Conservation (phyloP, 345 rosid genomes). For the Mangifera indica region DNA sequence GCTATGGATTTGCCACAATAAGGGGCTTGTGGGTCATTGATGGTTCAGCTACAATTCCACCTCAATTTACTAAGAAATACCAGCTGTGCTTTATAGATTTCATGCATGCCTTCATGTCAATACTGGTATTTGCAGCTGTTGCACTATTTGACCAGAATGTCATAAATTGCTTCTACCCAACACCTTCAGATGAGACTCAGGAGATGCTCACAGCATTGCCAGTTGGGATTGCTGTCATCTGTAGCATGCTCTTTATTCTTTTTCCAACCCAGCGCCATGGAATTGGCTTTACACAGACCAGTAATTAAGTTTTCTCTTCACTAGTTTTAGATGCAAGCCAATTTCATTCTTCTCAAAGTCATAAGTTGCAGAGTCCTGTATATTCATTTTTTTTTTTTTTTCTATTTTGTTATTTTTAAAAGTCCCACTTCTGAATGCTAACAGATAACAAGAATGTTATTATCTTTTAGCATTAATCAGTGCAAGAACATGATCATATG, state of each 20-base stretch:
- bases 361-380: too few relatives aligned
- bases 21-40: slow-evolving; percentile 81
- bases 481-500: too few relatives aligned
- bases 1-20: slow-evolving; percentile 70
- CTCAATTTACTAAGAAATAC: slow-evolving; percentile 53
- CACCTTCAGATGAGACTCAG: slow-evolving; percentile 61
- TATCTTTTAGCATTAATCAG: neutral
- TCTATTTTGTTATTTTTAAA: neutral
- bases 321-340: neutral
- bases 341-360: neutral
- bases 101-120: slow-evolving; percentile 71
- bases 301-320: slow-evolving; percentile 27
- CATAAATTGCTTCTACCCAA: slow-evolving; percentile 68
- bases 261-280: slow-evolving; percentile 92
- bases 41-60: slow-evolving; percentile 58
- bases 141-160: slow-evolving; percentile 73
- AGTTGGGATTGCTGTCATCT: slow-evolving; percentile 66
- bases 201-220: slow-evolving; percentile 81
- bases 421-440: neutral
- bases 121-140: slow-evolving; percentile 74
- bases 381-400: too few relatives aligned
- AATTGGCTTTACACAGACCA: slow-evolving; percentile 74
- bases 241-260: slow-evolving; percentile 75
- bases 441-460: neutral
- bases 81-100: slow-evolving; percentile 65